Conservation (phyloP, 2,329 filamentous ascomycete species). For the Botryotinia globosa region DNA sequence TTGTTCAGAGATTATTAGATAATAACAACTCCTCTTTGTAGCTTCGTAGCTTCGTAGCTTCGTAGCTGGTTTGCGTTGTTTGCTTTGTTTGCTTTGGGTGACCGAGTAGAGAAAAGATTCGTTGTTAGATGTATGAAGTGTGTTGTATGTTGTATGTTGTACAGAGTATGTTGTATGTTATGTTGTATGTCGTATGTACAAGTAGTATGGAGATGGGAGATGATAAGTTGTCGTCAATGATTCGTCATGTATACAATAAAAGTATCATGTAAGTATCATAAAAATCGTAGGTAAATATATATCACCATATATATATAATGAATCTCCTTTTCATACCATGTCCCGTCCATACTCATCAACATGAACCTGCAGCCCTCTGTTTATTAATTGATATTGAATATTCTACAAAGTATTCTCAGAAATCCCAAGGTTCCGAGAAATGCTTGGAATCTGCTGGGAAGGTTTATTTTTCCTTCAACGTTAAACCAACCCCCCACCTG, state of each 20-base stretch:
- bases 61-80: too few relatives aligned
- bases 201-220: too few relatives aligned
- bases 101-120: background rate
- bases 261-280: too few relatives aligned
- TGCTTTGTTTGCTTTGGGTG: background rate
- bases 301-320: background rate
- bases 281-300: background rate
- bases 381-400: background rate
- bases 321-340: background rate
- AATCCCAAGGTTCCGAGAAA: background rate
- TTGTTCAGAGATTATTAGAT: background rate
- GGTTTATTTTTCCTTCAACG: background rate
- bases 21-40: too few relatives aligned
- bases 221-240: background rate
- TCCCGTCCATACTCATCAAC: background rate
- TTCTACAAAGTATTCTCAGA: slow-evolving; percentile 16
- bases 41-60: too few relatives aligned
- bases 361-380: slow-evolving; percentile 4
- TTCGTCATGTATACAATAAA: too few relatives aligned
- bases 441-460: slow-evolving; percentile 14
- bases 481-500: slow-evolving; percentile 4
- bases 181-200: too few relatives aligned
- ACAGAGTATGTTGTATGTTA: too few relatives aligned
- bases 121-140: background rate
- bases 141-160: background rate